Base-by-base conservation (phyloP, 805 yeast species). In the Ogataea sp. region DNA sequence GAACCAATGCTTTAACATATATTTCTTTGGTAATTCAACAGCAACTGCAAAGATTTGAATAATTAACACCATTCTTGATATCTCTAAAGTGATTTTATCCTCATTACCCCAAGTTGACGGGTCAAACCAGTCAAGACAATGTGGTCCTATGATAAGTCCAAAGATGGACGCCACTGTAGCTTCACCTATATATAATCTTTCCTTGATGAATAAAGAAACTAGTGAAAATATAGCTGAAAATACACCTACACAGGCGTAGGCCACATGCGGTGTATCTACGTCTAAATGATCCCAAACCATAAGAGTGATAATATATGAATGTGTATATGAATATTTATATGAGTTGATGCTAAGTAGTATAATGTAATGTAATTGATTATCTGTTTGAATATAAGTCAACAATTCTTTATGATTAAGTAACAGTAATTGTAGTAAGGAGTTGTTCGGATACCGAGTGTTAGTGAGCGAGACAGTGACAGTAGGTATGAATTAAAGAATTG, bases 1-100 rank as follows among this genome's bases (percentile, higher is more conserved):
- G 20, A 59, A 46, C 78, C 82, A 77, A 48, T 77, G 79, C 39
- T 70, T 70, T 49, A 67, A 63, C 64, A 80, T 68, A 49, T 81
- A 81, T 48, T 76, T 76, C 36, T 78, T 70, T 8, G 89, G 89
- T 42, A 81, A 65, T 56, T 81, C 86, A 26, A 80, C 84, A 2
- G 86, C 81, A 28, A 79, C 83, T 2, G 85, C 78, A 41, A 78
- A 79, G 36, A 81, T 77, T 63, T 82, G 88, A 43, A 82, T 73
- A 47, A 83, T 78, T 44, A 81, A 63, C 13, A 81, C 80, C 3
- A 82, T 71, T 32, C 87, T 62, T 43, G 81, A 67, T 26, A 79
- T 64, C 44, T 78, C 81, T 46, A 74, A 56, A 1, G 84, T 77
- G 36, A 79, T 65, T 38, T 64, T 64, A 38, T 70, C 72, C 27